A percentile compares a stretch with the other conserved stretches of the same genome.
These are phyloP conservation scores for Vigna unguiculata DNA, from an alignment of 306 rosid genomes.

Conservation along the genomic window DNA sequence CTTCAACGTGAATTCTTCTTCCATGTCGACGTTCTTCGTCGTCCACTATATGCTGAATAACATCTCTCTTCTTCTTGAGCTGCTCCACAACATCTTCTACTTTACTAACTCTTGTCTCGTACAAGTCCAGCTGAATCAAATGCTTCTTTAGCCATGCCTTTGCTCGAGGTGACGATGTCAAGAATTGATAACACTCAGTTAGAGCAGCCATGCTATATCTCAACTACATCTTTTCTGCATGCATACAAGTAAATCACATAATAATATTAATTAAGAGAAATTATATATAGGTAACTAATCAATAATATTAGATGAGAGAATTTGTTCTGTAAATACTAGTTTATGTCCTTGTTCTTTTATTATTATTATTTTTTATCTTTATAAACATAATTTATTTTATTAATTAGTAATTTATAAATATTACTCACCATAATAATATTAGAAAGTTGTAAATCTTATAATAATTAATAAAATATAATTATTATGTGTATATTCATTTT, in stretches of 20 bases:
- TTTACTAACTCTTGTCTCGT: neutral
- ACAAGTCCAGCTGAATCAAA: neutral
- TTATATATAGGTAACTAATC: neutral
- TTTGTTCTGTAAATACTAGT: too few species aligned
- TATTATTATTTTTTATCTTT: too few species aligned
- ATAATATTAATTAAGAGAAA: neutral
- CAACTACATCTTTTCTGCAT: neutral
- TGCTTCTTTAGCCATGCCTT: neutral
- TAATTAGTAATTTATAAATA: too few species aligned
- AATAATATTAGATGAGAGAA: too few species aligned
- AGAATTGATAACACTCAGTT: too few species aligned
- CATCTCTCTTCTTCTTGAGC: neutral
- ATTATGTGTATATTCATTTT: too few species aligned
- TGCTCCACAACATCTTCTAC: neutral
- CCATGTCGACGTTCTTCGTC: slow-evolving; percentile 15
- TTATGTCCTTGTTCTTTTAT: too few species aligned
- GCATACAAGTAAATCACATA: too few species aligned
- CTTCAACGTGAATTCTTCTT: neutral
- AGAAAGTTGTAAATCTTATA: too few species aligned
- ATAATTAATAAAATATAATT: too few species aligned
- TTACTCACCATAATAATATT: too few species aligned
- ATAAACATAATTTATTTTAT: too few species aligned
- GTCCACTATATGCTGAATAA: neutral
- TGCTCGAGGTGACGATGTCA: neutral
- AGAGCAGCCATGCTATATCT: slow-evolving; percentile 28